Base-by-base conservation (phyloP, 495 filamentous ascomycete genomes). In the Aspergillus baeticus region DNA sequence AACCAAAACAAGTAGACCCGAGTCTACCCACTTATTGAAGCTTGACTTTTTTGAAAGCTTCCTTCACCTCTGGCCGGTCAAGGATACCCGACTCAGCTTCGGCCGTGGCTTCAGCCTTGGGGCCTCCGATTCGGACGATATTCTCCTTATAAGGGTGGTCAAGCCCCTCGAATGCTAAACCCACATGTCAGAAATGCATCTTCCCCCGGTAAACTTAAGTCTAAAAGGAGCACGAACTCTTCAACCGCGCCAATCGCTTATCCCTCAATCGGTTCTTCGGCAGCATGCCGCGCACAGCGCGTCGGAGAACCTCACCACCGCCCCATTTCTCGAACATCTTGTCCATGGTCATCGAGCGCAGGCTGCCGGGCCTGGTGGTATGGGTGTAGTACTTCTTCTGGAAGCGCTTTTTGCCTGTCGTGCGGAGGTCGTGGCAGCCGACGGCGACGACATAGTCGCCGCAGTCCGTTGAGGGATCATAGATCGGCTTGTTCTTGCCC, bases 401-500 rank as follows among this genome's bases (percentile, higher is more conserved):
- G 68, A 81, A 84, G 62, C 84, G 86, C 79, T 98, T 98, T 74
- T 88, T 89, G 61, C 94, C 94, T 31, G 95, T 97, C 17, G 85
- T 88, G 74, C 88, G 85, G 35, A 98, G 81, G 55, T 91, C 86
- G 49, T 87, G 82, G 80, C 94, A 98, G 64, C 89, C 85, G 29
- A 87, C 88, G 6, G 92, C 93, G 0, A 98, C 94, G 5, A 98
- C 93, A 72, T 98, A 98, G 84, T 98, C 94, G 55, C 94, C 94
- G 81, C 95, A 98, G 81, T 98, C 94, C 52, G 94, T 96, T 56
- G 87, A 84, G 17, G 91, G 95, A 71, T 98, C 90, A 75, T 86
- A 98, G 76, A 96, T 98, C 13, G 94, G 94, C 75, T 99, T 99
- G 81, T 98, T 87, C 81, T 99, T 99, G 73, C 94, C 94, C 94